Evolutionary conservation across 345 rosid species (phyloP).

Genomic region (Eucalyptus tenuipes): DNA sequence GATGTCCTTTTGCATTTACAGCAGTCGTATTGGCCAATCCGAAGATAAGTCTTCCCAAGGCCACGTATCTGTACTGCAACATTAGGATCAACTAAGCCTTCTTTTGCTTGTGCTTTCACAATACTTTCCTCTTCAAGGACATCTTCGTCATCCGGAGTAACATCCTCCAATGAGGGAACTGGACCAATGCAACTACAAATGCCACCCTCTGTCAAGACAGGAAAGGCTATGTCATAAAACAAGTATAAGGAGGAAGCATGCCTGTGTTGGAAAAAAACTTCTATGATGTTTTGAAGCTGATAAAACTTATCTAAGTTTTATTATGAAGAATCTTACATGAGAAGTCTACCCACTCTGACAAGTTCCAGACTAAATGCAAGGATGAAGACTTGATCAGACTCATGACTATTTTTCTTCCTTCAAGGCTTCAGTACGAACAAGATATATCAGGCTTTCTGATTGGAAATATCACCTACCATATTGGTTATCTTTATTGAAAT

Average conservation of each 20-base stretch:
- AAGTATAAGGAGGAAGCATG: background rate
- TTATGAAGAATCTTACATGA: too few species aligned
- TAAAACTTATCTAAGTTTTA: too few species aligned
- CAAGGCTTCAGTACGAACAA: too few species aligned
- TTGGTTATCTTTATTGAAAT: too few species aligned
- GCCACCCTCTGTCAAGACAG: constrained; percentile 58
- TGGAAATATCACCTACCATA: too few species aligned
- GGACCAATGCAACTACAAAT: constrained; percentile 68
- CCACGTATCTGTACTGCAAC: constrained; percentile 82
- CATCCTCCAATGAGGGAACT: constrained; percentile 38
- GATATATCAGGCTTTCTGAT: too few species aligned
- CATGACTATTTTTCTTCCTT: too few species aligned
- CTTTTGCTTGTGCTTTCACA: constrained; percentile 43
- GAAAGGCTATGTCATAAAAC: background rate
- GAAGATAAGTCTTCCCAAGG: constrained; percentile 67
- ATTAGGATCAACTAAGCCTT: constrained; percentile 35
- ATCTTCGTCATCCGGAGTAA: constrained; percentile 69
- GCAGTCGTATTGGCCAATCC: constrained; percentile 40
- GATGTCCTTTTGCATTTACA: constrained; percentile 70
- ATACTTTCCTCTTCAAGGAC: constrained; percentile 71
- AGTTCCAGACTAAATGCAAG: too few species aligned
- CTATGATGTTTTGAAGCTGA: too few species aligned
- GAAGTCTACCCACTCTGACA: too few species aligned
- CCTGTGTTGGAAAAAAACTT: too few species aligned
- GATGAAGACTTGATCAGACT: too few species aligned